Base-by-base conservation (phyloP, 768 basidiomycete genomes). In the Mycena olivaceomarginata region DNA sequence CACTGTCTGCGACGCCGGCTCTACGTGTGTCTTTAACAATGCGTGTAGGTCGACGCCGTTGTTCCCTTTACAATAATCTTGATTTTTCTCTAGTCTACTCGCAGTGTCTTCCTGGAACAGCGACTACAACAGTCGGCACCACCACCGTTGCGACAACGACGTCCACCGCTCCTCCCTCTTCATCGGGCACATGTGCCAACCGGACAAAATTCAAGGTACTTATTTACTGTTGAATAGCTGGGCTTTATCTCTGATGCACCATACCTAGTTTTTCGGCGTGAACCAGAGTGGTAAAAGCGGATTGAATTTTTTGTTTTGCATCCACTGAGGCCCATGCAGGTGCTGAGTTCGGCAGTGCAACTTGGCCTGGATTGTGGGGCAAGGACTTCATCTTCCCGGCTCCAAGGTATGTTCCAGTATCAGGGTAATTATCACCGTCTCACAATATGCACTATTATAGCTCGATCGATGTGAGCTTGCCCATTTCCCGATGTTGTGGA, bases 341-440 rank as follows among this genome's bases (percentile, higher is more conserved):
- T 67, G 92, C 92, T 56, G 92, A 93, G 82, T 93, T 93, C 76
- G 92, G 92, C 20, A 84, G 87, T 76, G 85, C 79, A 15, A 83
- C 80, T 20, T 86, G 89, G 79, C 92, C 92, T 18, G 92, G 92
- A 71, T 81, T 83, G 59, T 82, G 84, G 53, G 85, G 85, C 37
- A 87, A 76, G 43, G 87, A 88, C 72, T 88, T 67, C 16, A 79
- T n/a, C 15, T 76, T 79, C 69, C 68, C 75, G 18, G 74, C 74
- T 39, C 77, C 73, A 37, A 78, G 68, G 68, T 72, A 12, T 63
- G 48, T 51, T 57, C 1, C 3, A 18, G 31, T 31, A 5, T 18
- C 41, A 15, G 12, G 6, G 51, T 39, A 13, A 8, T 74, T 2
- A 1, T 9, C 25, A 39, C 46, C 45, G 6, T 10, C 39, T 57